Base-by-base conservation (phyloP, 2,329 filamentous ascomycete genomes). In the Pestalotiopsis sp. region DNA sequence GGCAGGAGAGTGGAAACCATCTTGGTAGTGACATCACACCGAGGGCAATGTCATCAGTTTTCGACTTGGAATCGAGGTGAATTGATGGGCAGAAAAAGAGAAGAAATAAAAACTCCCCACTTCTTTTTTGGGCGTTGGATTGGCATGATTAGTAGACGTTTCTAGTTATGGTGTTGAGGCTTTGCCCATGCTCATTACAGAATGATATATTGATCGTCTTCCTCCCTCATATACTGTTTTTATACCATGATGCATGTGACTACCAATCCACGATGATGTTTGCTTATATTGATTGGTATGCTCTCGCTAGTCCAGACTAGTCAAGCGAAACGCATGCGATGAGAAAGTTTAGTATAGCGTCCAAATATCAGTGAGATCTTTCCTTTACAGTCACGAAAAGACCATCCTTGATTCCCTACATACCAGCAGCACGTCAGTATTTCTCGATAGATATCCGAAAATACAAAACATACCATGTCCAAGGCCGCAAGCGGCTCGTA, bases 171-270 rank as follows among this genome's bases (percentile, higher is more conserved):
- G 14, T 60, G 58, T 60, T 60, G 38, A 30, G 38, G 60, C 60
- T 63, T 40, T 39, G 26, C 10, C 58, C 58, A n/a, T n/a, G 60
- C 39, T 30, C 38, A 24, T 48, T 38, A 48, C 60, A 63, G 60
- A 63, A 63, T 63, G 60, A 11, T 48, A 63, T 20, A 48, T 63
- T 38, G 39, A 63, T 63, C 39, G 38, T 63, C 60, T 63, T 63
- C 24, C 60, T 30, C 38, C 56, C n/a, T 52, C 44, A 52, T 52
- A 52, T 52, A 52, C n/a, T 4, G 17, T 52, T n/a, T 20, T 52
- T n/a, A 5, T 0, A 52, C 17, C 44, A 52, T 22, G 6, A 52
- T 20, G 6, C 20, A n/a, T 10, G 17, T 52, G 44, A 17, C 2
- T 52, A n/a, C 10, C 7, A 30, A 1, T 9, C 30, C 14, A 52